phyloP scores from a whole-genome alignment of 2,329 filamentous ascomycete species.

The Fusarium pilosicola region DNA sequence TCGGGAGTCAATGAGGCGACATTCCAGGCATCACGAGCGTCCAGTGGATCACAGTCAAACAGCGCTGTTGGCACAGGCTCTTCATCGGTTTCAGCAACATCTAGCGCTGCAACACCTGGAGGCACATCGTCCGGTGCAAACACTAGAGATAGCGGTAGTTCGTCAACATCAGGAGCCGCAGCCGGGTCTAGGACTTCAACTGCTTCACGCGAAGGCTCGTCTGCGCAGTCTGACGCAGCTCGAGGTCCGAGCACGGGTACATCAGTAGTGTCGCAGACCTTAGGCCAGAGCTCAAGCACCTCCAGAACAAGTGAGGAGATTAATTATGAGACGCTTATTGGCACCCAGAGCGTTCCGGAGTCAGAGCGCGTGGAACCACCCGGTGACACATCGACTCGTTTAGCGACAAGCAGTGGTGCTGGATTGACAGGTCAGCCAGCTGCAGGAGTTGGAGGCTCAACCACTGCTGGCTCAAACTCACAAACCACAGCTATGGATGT shows the following conservation, averaged over 20 bases:
- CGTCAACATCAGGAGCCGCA: too few relatives aligned
- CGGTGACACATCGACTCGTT: background rate
- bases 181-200: background rate
- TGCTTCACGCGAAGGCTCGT: fast-evolving
- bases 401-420: background rate
- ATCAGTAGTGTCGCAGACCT: background rate
- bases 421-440: slow-evolving; percentile 2
- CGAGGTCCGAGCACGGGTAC: background rate
- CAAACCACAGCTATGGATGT: fast-evolving
- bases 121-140: too few relatives aligned
- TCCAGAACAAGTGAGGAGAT: background rate
- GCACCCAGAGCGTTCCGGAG: slow-evolving; percentile 4
- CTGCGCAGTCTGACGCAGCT: background rate
- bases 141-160: too few relatives aligned
- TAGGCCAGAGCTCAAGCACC: too few relatives aligned
- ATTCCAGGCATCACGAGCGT: background rate
- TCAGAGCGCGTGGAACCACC: background rate
- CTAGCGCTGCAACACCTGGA: background rate
- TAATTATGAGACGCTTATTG: background rate
- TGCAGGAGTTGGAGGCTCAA: background rate
- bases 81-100: background rate
- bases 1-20: background rate
- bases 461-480: background rate
- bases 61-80: fast-evolving
- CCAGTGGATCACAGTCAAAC: background rate